Evolutionary conservation across 2,329 filamentous ascomycete species (phyloP).

Genomic region (Paradendryphiella salina): DNA sequence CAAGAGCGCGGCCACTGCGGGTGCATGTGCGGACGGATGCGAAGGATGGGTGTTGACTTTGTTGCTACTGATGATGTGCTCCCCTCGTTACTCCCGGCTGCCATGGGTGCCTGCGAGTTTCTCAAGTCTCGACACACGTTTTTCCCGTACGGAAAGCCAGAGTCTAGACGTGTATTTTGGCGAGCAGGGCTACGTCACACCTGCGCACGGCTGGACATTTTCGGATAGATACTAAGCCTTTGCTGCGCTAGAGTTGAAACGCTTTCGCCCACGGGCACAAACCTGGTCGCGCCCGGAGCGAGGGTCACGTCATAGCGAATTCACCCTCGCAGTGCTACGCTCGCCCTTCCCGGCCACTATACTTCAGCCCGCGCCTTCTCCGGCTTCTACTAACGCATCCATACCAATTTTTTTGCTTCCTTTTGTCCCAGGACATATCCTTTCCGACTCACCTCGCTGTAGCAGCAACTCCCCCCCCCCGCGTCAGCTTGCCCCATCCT

Average conservation of each 20-base stretch:
- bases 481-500: constrained; percentile 34
- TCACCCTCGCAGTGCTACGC: constrained; percentile 3
- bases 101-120: background rate
- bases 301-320: constrained; percentile 12
- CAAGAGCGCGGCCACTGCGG: background rate
- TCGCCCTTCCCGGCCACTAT: background rate
- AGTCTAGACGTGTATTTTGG: constrained; percentile 4
- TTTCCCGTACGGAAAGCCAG: background rate
- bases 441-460: background rate
- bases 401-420: background rate
- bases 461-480: constrained; percentile 11
- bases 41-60: background rate
- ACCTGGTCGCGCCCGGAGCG: background rate
- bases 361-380: background rate
- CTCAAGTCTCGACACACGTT: background rate
- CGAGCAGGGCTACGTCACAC: constrained; percentile 10
- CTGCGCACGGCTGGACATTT: constrained; percentile 6
- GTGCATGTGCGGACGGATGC: constrained; percentile 1
- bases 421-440: background rate
- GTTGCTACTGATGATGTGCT: background rate
- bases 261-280: background rate
- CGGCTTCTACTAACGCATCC: too few relatives aligned
- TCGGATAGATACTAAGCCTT: background rate
- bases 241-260: constrained; percentile 6
- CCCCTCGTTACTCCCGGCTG: background rate